Base-by-base conservation (phyloP, 352 stramenopile species). In the Elongisporangium undulatum region DNA sequence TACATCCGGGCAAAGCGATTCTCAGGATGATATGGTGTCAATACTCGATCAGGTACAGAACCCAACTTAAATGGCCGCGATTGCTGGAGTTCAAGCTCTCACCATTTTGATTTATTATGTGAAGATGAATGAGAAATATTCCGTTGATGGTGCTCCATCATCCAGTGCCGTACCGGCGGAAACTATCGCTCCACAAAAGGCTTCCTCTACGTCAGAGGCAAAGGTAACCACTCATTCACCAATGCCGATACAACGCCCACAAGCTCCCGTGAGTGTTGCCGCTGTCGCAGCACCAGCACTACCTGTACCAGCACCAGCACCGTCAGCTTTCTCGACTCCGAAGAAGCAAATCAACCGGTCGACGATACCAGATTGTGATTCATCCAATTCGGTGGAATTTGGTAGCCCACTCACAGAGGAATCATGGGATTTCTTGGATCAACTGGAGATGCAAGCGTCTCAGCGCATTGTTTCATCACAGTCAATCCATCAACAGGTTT, bases 341-440 rank as follows among this genome's bases (percentile, higher is more conserved):
- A 48, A 20, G 45, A 17, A 51, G 34, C 34, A 45, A 45, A 45
- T 45, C 34, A 45, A 45, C 34, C 34, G 34, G 17, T 45, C 34
- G 13, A 4, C 34, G 12, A 17, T 17, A 45, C 34, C 34, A 4
- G 34, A 45, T 17, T 15, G 9, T 45, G 34, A 12, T 45, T 45
- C 34, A 45, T 45, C 34, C 34, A 45, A 45, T 55, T 70, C 68
- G 15, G 55, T 62, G 10, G 82, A 90, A 39, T 74, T 77, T 22
- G 85, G 83, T 38, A 81, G 74, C 20, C 79, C 85, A 24, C 72
- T 94, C n/a, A 90, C 82, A 4, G 79, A 86, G 19, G 85, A 94
- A 45, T 87, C 81, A 26, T 94, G 82, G 83, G 78, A 85, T 13
- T 55, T 89, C 45, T 52, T 93, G 12, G 83, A 94, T 23, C 77